Percentiles rank a stretch among this genome's conserved stretches.
phyloP scores from a whole-genome alignment of 306 rosid genomes.

The Lotus japonicus region DNA sequence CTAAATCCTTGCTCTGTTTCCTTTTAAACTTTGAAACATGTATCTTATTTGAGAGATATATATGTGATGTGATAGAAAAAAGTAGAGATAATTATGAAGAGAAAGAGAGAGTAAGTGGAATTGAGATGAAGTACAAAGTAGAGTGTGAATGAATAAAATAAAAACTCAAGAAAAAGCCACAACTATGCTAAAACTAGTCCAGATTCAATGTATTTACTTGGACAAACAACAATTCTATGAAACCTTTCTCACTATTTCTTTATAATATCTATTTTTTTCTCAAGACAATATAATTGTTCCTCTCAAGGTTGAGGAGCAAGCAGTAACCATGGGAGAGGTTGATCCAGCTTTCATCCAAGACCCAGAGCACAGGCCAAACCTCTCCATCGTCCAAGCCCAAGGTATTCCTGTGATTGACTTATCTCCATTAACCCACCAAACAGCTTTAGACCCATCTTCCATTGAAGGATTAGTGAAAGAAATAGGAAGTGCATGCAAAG shows the following conservation, averaged over 20 bases:
- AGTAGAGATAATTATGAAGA: too few species aligned
- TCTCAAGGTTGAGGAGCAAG: background rate
- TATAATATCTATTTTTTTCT: too few species aligned
- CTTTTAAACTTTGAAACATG: too few species aligned
- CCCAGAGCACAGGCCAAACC: conserved; percentile 38
- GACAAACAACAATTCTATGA: background rate
- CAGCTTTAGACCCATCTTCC: background rate
- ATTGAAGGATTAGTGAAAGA: background rate
- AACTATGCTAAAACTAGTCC: background rate
- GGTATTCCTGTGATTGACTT: conserved; percentile 55
- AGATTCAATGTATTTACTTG: background rate
- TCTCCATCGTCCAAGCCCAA: background rate
- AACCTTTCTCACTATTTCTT: too few species aligned
- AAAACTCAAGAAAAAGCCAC: too few species aligned
- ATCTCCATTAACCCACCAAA: conserved; percentile 13
- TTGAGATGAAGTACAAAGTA: too few species aligned
- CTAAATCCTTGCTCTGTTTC: too few species aligned
- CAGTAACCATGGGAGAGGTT: conserved; percentile 42
- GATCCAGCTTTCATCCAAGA: conserved; percentile 51
- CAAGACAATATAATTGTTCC: too few species aligned
- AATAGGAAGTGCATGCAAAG: conserved; percentile 17
- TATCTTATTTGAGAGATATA: too few species aligned
- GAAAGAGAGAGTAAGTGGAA: too few species aligned
- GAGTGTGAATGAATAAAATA: too few species aligned
- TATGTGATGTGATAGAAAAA: too few species aligned